Base-by-base conservation (phyloP, 75 land plant species). In the Adiantum capillusveneris region DNA sequence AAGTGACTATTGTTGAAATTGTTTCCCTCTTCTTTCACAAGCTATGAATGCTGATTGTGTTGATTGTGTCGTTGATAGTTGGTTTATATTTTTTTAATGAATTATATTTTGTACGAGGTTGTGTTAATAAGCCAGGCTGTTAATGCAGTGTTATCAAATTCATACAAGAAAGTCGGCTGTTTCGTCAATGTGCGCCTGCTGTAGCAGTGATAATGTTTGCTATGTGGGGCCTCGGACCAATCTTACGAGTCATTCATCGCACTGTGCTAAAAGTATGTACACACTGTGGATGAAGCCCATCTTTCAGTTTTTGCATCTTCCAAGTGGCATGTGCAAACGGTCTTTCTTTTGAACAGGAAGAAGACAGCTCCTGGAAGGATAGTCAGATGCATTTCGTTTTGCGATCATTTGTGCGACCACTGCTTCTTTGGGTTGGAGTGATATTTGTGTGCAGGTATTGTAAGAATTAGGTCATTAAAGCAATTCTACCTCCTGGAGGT, bases 371-470 rank as follows among this genome's bases (percentile, higher is more conserved):
- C 43, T 91, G 97, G 97, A 69, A 68, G 44, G 82, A 72, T 59
- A 91, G 97, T 57, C 72, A 67, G 16, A 84, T 87, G 11, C 28
- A 74, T 30, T 56, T 77, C 73, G 51, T 84, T 1, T 59, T 66
- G 65, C 65, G 56, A 9, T 84, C 82, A 1, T 92, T 82, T 63
- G 41, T 92, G 65, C 83, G 74, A 41, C 97, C 97, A 25, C 24
- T 88, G 55, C 45, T 92, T 16, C 64, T 92, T 25, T 92, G 94
- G 97, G 59, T 61, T 62, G 89, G 87, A 65, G 68, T 79, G 43
- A 73, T 67, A 45, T 57, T 82, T n/a, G 71, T 82, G 27, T 92
- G 94, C 89, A 84, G 97, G 97, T 88, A 31, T 25, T 41, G 11
- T 11, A 65, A 30, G 17, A 45, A 22, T 24, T 26, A 37, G 1